Evolutionary conservation across 345 rosid species (phyloP).

Genomic region (Syzygium aqueum): DNA sequence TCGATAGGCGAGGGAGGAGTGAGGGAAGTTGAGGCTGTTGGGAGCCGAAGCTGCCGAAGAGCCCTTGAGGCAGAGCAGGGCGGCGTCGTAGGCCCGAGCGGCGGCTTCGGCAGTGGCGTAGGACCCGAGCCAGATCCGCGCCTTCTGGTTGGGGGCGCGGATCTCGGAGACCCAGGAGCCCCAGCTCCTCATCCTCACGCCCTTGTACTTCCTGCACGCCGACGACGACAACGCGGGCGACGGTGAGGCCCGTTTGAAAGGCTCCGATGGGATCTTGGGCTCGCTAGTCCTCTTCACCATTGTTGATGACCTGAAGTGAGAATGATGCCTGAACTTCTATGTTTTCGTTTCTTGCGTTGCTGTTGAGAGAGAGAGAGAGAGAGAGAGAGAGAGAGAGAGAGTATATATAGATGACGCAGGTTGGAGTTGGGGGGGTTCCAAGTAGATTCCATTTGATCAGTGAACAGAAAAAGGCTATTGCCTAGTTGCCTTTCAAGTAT

Average conservation of each 20-base stretch:
- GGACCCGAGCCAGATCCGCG: constrained; percentile 97
- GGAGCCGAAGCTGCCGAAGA: constrained; percentile 23
- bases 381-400: neutral
- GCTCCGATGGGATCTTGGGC: neutral
- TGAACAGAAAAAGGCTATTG: neutral
- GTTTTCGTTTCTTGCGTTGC: neutral
- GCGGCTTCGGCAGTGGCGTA: constrained; percentile 95
- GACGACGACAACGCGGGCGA: constrained; percentile 9
- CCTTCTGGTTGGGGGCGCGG: constrained; percentile 92
- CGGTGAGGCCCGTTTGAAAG: neutral
- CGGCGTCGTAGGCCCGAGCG: constrained; percentile 97
- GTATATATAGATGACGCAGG: neutral
- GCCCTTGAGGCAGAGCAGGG: constrained; percentile 85
- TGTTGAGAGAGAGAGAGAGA: neutral
- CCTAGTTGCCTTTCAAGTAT: neutral
- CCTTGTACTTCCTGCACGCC: constrained; percentile 58
- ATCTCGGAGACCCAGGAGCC: constrained; percentile 99
- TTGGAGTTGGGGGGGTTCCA: neutral
- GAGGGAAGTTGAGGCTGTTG: constrained; percentile 65
- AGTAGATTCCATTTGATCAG: neutral
- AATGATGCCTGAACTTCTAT: neutral
- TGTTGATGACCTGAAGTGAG: neutral
- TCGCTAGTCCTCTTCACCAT: neutral
- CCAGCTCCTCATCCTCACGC: constrained; percentile 99
- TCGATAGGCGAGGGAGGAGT: neutral